phyloP scores from a whole-genome alignment of 2,329 filamentous ascomycete genomes.

The Trichophyton mentagrophytes region DNA sequence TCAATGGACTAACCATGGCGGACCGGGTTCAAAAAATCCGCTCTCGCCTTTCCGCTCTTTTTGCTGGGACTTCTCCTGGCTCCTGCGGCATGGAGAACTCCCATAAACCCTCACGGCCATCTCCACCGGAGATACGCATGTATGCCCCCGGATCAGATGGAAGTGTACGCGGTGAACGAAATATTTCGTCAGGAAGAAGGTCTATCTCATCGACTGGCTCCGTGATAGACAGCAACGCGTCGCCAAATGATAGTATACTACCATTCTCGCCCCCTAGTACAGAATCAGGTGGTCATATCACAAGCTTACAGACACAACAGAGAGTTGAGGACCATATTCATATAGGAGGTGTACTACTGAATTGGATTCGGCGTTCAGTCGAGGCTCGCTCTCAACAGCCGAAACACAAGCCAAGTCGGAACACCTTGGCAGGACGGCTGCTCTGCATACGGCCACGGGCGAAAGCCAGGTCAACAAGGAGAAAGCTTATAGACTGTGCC shows the following conservation, averaged over 20 bases:
- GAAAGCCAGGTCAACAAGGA: conserved; percentile 14
- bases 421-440: not conserved
- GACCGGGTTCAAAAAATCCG: not conserved
- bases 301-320: not conserved
- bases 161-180: not conserved
- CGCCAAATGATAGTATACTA: conserved; percentile 7
- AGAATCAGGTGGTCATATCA: not conserved
- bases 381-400: not conserved
- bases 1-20: not conserved
- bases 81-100: not conserved
- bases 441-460: conserved; percentile 14
- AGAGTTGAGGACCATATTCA: not conserved
- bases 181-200: conserved; percentile 9
- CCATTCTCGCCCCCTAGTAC: conserved; percentile 9
- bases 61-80: not conserved
- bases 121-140: not conserved
- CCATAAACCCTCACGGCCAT: not conserved
- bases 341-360: not conserved
- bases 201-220: conserved; percentile 17
- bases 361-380: not conserved
- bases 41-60: not conserved
- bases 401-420: not conserved
- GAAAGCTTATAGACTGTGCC: conserved; percentile 47
- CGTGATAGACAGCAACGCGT: conserved; percentile 15
- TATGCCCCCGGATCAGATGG: not conserved